A percentile compares a stretch with the other conserved stretches of the same genome.
phyloP scores from a whole-genome alignment of 805 yeast genomes.

The Candida andamanensis region DNA sequence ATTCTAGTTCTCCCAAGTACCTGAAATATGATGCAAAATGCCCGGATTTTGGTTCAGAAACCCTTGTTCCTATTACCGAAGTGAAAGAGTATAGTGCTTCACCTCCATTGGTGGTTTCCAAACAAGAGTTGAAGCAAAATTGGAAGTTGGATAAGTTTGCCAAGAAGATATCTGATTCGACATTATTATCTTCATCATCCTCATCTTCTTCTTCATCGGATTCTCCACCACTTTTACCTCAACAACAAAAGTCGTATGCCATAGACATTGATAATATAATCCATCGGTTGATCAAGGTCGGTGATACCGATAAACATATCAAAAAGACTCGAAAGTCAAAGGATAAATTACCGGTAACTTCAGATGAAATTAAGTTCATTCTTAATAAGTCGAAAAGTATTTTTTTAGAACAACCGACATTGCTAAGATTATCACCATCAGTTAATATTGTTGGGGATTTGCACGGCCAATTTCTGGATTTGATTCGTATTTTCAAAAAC shows the following conservation, averaged over 20 bases:
- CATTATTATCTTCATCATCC: constrained; percentile 10
- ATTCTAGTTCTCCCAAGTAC: constrained; percentile 6
- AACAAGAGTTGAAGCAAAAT: not conserved
- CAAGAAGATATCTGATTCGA: constrained; percentile 5
- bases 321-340: constrained; percentile 20
- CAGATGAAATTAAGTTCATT: constrained; percentile 51
- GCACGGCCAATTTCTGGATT: constrained; percentile 61
- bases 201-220: constrained; percentile 13
- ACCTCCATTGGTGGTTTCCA: constrained; percentile 13
- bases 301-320: constrained; percentile 18
- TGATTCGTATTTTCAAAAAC: constrained; percentile 49
- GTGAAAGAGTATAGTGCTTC: constrained; percentile 27
- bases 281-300: constrained; percentile 51
- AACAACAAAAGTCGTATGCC: constrained; percentile 14
- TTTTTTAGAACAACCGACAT: constrained; percentile 59
- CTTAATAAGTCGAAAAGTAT: constrained; percentile 56
- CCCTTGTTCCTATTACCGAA: constrained; percentile 16
- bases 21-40: not conserved
- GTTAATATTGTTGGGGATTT: constrained; percentile 83
- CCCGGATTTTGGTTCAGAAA: constrained; percentile 3
- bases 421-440: constrained; percentile 66
- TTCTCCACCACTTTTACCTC: constrained; percentile 13
- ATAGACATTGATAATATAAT: constrained; percentile 60
- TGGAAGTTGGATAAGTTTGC: constrained; percentile 2
- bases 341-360: constrained; percentile 46